These are phyloP conservation scores for Kazachstania bromeliacearum DNA, from an alignment of 805 yeast species.

Conservation along the genomic window DNA sequence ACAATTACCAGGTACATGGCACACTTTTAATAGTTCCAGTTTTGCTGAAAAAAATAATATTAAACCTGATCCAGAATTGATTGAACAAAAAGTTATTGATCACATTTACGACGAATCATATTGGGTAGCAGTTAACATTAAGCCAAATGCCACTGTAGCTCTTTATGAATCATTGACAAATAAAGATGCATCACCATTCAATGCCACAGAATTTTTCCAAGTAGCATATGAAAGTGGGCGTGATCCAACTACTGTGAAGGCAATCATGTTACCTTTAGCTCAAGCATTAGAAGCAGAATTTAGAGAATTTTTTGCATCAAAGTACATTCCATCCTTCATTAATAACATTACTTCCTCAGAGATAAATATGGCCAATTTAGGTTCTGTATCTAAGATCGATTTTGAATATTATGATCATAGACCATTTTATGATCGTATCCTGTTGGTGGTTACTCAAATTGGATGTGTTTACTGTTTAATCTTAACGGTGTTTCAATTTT, in stretches of 20 bases:
- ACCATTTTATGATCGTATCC: constrained; percentile 41
- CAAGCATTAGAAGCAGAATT: constrained; percentile 26
- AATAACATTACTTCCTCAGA: constrained; percentile 6
- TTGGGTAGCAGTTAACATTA: constrained; percentile 56
- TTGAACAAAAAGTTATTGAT: constrained; percentile 33
- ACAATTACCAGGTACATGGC: constrained; percentile 23
- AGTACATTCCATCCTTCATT: constrained; percentile 15
- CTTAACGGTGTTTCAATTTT: constrained; percentile 62
- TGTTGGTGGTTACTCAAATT: constrained; percentile 64
- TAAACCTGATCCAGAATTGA: constrained; percentile 7
- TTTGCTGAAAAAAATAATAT: constrained; percentile 15
- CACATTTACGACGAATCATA: constrained; percentile 45
- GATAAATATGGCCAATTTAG: constrained; percentile 4
- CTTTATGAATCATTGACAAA: constrained; percentile 19
- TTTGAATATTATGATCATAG: constrained; percentile 36
- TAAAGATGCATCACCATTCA: constrained; percentile 11
- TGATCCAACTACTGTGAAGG: constrained; percentile 42
- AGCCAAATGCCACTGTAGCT: constrained; percentile 36
- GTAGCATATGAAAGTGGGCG: constrained; percentile 53
- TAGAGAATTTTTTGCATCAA: constrained; percentile 2
- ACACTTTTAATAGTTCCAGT: constrained; percentile 18
- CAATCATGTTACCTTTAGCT: constrained; percentile 38
- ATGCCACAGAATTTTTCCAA: constrained; percentile 25
- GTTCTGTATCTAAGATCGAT: constrained; percentile 24
- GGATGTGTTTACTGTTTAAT: constrained; percentile 67